These are phyloP conservation scores for Aethionema arabicum DNA, from an alignment of 345 rosid genomes.

Conservation along the genomic window DNA sequence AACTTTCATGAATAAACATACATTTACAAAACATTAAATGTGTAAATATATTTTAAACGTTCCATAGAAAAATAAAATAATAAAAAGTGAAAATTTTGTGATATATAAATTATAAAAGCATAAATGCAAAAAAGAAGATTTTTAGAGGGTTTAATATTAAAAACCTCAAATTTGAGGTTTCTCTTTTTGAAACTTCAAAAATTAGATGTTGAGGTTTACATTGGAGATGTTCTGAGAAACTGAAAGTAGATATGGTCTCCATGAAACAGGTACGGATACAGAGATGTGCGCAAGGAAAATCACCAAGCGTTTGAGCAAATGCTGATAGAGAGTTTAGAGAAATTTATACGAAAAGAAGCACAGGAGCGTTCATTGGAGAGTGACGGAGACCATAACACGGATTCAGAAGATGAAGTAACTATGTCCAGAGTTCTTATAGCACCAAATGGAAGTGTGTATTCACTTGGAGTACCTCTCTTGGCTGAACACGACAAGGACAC, in stretches of 20 bases:
- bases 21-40: too few species aligned
- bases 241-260: neutral
- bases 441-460: constrained; percentile 92
- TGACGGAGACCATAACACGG: constrained; percentile 71
- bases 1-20: too few species aligned
- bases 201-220: too few species aligned
- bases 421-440: constrained; percentile 69
- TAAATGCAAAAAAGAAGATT: too few species aligned
- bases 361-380: constrained; percentile 91
- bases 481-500: constrained; percentile 50
- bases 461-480: constrained; percentile 80
- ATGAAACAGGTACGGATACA: constrained; percentile 81
- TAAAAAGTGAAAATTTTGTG: too few species aligned
- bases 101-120: too few species aligned
- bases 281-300: constrained; percentile 92
- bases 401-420: constrained; percentile 58
- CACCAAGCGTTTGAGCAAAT: constrained; percentile 95
- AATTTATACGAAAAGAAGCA: constrained; percentile 90
- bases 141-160: too few species aligned
- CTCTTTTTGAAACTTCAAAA: too few species aligned
- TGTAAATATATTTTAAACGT: too few species aligned
- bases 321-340: constrained; percentile 95
- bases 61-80: too few species aligned
- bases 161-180: too few species aligned
- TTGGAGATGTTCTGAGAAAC: too few species aligned